phyloP scores from a whole-genome alignment of 345 rosid genomes.

The Brassica rapa region DNA sequence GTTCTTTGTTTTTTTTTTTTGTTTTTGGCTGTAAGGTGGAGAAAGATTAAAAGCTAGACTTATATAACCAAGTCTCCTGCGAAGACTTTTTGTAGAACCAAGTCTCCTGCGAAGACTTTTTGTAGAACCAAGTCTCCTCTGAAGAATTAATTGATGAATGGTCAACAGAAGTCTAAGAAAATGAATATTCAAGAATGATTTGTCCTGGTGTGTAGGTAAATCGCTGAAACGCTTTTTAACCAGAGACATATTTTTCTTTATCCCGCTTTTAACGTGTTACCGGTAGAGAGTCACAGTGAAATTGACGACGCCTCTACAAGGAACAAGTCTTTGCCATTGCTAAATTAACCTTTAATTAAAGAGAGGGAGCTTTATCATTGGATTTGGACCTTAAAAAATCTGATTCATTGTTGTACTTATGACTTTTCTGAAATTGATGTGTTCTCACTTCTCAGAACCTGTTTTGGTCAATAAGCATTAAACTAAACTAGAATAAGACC shows the following conservation, averaged over 20 bases:
- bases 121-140: neutral
- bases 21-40: neutral
- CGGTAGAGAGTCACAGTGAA: neutral
- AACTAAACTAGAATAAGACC: no score
- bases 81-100: neutral
- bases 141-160: neutral
- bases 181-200: neutral
- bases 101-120: neutral
- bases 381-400: neutral
- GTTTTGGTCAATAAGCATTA: neutral
- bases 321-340: neutral
- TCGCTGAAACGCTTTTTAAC: neutral
- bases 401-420: no score
- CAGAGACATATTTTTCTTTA: neutral
- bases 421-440: no score
- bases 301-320: neutral
- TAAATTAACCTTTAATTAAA: neutral
- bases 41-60: neutral
- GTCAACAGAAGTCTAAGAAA: neutral
- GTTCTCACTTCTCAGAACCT: no score
- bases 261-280: neutral
- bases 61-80: neutral
- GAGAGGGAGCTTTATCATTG: neutral
- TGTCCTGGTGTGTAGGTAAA: neutral
- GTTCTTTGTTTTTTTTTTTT: neutral